Percentiles rank a stretch among this genome's conserved stretches.
These are phyloP conservation scores for Histomonas meleagridis DNA, from an alignment of 208 protist species.

Conservation along the genomic window DNA sequence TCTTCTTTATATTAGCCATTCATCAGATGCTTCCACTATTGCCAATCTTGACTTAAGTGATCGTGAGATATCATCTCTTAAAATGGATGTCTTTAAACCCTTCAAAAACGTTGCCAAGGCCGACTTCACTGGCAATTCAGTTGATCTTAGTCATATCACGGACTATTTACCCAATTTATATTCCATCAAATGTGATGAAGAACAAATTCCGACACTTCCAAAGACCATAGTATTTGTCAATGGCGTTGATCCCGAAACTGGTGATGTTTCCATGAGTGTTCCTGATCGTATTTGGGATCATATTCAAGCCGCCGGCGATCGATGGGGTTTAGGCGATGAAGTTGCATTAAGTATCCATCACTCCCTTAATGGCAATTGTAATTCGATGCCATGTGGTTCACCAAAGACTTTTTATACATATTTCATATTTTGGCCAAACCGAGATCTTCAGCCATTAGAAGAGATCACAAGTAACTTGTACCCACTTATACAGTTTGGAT, in stretches of 20 bases:
- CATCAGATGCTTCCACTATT: not conserved
- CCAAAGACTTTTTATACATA: not conserved
- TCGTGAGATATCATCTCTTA: not conserved
- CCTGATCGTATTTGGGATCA: constrained; percentile 25
- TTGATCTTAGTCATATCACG: not conserved
- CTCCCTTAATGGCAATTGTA: not conserved
- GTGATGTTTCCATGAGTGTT: not conserved
- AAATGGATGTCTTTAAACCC: not conserved
- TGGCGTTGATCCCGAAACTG: not conserved
- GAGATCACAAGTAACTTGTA: not conserved
- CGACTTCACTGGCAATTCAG: not conserved
- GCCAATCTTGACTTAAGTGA: not conserved
- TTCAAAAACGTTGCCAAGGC: not conserved
- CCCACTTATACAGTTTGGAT: no score
- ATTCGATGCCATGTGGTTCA: not conserved
- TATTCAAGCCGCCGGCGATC: not conserved
- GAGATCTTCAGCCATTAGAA: not conserved
- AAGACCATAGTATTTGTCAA: not conserved
- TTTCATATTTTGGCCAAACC: not conserved
- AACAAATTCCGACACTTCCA: not conserved
- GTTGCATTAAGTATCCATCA: not conserved
- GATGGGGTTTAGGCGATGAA: not conserved
- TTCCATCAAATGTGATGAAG: not conserved
- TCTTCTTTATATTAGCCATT: not conserved
- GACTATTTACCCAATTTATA: not conserved